Percentiles rank a stretch among this genome's conserved stretches.
phyloP scores from a whole-genome alignment of 2,329 filamentous ascomycete species.

The Camillea tinctor region DNA sequence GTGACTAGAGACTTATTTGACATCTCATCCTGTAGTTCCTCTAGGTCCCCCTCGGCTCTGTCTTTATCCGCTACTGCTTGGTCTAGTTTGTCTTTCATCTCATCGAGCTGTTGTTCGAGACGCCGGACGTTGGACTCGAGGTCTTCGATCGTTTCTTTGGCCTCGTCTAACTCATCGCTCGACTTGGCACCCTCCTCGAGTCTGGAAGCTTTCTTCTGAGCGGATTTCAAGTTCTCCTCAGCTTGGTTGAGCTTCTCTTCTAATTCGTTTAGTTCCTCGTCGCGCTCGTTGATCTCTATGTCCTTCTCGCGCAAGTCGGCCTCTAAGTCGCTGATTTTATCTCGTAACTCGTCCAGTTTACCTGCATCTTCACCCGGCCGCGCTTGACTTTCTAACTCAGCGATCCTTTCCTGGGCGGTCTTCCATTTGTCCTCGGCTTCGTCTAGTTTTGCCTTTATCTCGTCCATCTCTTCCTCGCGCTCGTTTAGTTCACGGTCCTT shows the following conservation, averaged over 20 bases:
- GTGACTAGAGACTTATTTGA: slow-evolving; percentile 75
- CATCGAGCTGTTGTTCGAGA: slow-evolving; percentile 53
- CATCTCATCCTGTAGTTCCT: slow-evolving; percentile 73
- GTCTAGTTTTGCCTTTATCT: slow-evolving; percentile 55
- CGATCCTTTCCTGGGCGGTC: slow-evolving; percentile 20
- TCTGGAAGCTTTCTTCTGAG: slow-evolving; percentile 49
- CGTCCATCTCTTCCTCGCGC: slow-evolving; percentile 72
- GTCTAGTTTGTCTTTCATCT: slow-evolving; percentile 54
- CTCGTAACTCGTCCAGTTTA: slow-evolving; percentile 38
- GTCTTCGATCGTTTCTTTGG: slow-evolving; percentile 57
- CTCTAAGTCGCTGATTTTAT: slow-evolving; percentile 56
- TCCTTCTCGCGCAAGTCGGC: slow-evolving; percentile 57
- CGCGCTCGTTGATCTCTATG: slow-evolving; percentile 54
- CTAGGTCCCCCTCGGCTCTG: slow-evolving; percentile 56
- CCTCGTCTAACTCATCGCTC: slow-evolving; percentile 53
- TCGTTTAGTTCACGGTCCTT: slow-evolving; percentile 73
- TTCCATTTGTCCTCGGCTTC: slow-evolving; percentile 45
- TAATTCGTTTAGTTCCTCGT: slow-evolving; percentile 51
- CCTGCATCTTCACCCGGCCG: slow-evolving; percentile 42
- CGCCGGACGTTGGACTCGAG: slow-evolving; percentile 55
- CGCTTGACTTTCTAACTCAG: slow-evolving; percentile 32
- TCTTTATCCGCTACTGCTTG: slow-evolving; percentile 54
- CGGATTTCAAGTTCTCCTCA: slow-evolving; percentile 58
- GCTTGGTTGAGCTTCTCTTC: slow-evolving; percentile 47
- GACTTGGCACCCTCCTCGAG: slow-evolving; percentile 57